Evolutionary conservation across 164 flowering plant genomes (phyloP).

Genomic region (Santalum album): DNA sequence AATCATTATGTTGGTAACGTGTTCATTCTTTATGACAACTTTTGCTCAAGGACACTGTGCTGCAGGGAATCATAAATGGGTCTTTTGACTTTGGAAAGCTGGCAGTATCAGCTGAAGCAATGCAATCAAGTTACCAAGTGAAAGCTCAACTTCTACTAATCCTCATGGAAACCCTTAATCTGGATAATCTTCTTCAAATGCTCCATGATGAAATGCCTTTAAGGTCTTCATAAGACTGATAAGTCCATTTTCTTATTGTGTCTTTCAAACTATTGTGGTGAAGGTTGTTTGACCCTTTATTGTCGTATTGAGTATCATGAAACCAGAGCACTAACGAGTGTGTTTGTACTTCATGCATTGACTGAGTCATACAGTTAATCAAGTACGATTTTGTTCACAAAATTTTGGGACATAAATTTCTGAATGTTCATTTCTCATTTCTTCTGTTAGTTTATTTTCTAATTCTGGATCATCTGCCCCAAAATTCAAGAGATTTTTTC

Average conservation of each 20-base stretch:
- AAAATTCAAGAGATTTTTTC: too few relatives aligned
- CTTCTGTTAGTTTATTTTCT: too few relatives aligned
- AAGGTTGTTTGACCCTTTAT: neutral
- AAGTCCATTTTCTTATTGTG: neutral
- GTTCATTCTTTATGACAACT: slow-evolving; percentile 4
- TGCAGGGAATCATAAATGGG: slow-evolving; percentile 58
- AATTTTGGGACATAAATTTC: too few relatives aligned
- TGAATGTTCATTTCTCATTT: too few relatives aligned
- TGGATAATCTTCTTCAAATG: slow-evolving; percentile 80
- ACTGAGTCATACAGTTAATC: too few relatives aligned
- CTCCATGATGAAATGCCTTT: slow-evolving; percentile 75
- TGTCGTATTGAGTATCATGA: too few relatives aligned
- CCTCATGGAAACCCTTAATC: slow-evolving; percentile 72
- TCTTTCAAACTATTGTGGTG: neutral
- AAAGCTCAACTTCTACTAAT: slow-evolving; percentile 77
- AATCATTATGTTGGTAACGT: neutral
- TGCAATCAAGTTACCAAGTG: slow-evolving; percentile 41
- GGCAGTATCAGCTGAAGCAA: slow-evolving; percentile 62
- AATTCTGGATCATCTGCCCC: too few relatives aligned
- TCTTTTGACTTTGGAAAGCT: slow-evolving; percentile 56
- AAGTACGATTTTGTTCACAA: too few relatives aligned
- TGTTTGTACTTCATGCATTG: too few relatives aligned
- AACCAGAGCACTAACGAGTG: too few relatives aligned
- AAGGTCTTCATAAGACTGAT: slow-evolving; percentile 33
- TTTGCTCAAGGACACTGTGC: slow-evolving; percentile 7